Evolutionary conservation across 345 rosid genomes (phyloP).

Genomic region (Eucalyptus pauciflora): DNA sequence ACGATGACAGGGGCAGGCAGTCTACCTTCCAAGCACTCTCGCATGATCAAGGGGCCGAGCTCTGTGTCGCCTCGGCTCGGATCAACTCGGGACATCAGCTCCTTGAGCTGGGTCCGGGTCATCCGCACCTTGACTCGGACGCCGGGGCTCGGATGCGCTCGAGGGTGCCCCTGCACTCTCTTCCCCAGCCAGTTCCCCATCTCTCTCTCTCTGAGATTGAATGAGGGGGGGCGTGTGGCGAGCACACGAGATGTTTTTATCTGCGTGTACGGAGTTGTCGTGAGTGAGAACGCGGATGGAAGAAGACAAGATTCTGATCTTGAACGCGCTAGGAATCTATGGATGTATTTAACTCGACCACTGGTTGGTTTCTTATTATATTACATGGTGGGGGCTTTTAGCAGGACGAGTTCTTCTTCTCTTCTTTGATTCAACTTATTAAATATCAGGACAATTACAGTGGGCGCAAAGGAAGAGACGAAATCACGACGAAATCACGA

Average conservation of each 20-base stretch:
- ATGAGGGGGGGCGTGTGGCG: neutral
- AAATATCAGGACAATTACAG: neutral
- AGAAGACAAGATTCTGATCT: neutral
- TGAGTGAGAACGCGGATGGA: neutral
- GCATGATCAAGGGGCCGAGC: neutral
- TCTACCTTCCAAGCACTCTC: neutral
- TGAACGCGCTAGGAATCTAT: neutral
- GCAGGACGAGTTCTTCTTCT: neutral
- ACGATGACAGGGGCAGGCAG: neutral
- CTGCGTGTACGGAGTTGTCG: neutral
- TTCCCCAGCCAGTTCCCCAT: neutral
- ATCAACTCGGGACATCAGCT: neutral
- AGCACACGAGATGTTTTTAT: neutral
- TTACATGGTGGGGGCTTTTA: neutral
- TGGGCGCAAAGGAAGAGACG: neutral
- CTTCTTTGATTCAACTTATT: neutral
- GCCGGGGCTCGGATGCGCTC: neutral
- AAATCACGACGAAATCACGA: neutral
- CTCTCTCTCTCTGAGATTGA: neutral
- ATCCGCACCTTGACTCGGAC: neutral
- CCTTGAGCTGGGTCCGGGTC: neutral
- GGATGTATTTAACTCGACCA: neutral
- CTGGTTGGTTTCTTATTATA: neutral
- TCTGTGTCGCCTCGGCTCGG: neutral
- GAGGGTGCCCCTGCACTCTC: neutral